Base-by-base conservation (phyloP, 163 green algal genomes). In the Scenedesmus sp. region DNA sequence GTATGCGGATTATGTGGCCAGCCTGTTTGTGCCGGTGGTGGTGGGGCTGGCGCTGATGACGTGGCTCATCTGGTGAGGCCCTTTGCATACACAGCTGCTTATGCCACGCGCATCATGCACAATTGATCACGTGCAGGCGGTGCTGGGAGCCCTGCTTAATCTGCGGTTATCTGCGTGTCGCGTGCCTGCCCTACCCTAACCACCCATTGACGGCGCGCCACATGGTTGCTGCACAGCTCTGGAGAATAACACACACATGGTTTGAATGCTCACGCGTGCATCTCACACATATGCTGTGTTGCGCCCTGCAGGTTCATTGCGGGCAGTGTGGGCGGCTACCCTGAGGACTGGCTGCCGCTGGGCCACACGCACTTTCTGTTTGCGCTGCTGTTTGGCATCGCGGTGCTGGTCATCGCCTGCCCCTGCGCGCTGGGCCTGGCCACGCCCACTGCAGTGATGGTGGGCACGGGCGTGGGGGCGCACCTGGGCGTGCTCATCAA, bases 361-460 rank as follows among this genome's bases (percentile, higher is more conserved):
- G 95, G 97, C 54, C 97, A 98, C 93, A 97, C 95, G 70, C 92
- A 89, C 77, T 99, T 99, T 90, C 94, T 99, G 46, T 99, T 99
- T 90, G 96, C 98, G 23, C 94, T 99, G 67, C 95, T 99, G 54
- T 99, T 99, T 92, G 97, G 95, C 86, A 98, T 99, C 84, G 91
- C 96, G 10, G 98, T 99, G 77, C 92, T 99, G 60, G 98, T 99
- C 66, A 99, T 99, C 70, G 98, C 98, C 74, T 99, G 98, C 96
- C 98, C 98, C 81, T 99, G 98, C 94, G 98, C 98, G 3, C 97
- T 99, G 86, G 98, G 98, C 3, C 96, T 99, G 56, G 98, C 98
- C 83, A 99, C 98, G 13, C 98, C 98, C 64, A 99, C 98, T 1
- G 98, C 98, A 4, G 97, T 99, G 73, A 99, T 99, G 98, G 97